phyloP scores from a whole-genome alignment of 2,329 filamentous ascomycete species.

The Aureobasidium pullulans region DNA sequence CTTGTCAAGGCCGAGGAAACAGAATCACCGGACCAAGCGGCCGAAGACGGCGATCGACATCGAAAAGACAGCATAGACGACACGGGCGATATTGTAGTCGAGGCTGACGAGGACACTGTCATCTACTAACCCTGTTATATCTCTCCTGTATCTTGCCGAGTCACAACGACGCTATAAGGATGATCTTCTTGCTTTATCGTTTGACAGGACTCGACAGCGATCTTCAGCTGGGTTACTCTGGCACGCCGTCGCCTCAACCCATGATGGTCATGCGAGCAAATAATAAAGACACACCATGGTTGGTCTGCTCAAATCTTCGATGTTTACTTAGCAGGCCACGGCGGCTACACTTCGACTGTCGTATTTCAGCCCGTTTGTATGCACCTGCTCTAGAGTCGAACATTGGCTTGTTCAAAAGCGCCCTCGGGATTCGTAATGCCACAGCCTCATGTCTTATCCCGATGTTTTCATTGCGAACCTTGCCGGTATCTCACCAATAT shows the following conservation, averaged over 20 bases:
- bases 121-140: conserved; percentile 58
- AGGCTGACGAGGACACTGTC: conserved; percentile 82
- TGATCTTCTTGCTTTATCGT: neutral
- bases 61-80: conserved; percentile 46
- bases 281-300: too few species aligned
- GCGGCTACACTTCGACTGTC: too few species aligned
- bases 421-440: neutral
- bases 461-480: neutral
- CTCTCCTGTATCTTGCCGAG: neutral
- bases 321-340: too few species aligned
- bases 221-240: too few species aligned
- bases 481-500: neutral
- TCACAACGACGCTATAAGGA: neutral
- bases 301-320: too few species aligned
- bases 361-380: neutral
- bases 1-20: neutral
- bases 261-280: too few species aligned
- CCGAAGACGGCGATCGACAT: conserved; percentile 16
- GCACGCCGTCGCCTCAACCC: too few species aligned
- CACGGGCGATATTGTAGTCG: conserved; percentile 68
- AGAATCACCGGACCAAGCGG: conserved; percentile 14
- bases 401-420: neutral
- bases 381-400: neutral
- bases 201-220: neutral
- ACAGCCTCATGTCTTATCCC: neutral